Base-by-base conservation (phyloP, 2,329 filamentous ascomycete genomes). In the Talaromyces sp. region DNA sequence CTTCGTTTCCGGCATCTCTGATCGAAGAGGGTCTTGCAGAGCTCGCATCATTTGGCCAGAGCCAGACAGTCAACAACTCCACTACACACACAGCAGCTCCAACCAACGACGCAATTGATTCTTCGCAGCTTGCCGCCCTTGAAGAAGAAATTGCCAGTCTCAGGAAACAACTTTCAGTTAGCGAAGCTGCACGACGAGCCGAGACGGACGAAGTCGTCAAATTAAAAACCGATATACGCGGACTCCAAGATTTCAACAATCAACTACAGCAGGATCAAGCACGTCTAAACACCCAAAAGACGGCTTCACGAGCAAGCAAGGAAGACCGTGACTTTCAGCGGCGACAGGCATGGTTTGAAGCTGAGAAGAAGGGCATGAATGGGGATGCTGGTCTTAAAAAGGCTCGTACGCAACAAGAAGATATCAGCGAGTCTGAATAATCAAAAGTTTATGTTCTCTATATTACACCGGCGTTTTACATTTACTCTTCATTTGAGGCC, bases 291-390 rank as follows among this genome's bases (percentile, higher is more conserved):
- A 64, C 66, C 43, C 67, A 71, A 54, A 73, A 70, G 62, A 60
- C 75, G 32, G 64, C 66, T 50, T 72, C 70, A 8, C 73, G 73
- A 64, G 71, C 69, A 35, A 71, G 71, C 58, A 77, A 73, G 61
- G 75, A 78, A 58, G 73, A 75, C 31, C 70, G 73, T n/a, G 75
- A 73, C 35, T 62, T 67, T n/a, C 72, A 73, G 58, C 73, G 71
- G 58, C 70, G 77, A 59, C 70, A 79, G 65, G 75, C 75, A 24
- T 80, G 77, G 72, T 76, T 79, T 64, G 72, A 75, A 24, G 77
- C 75, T 4, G 77, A 79, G 63, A 79, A 75, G 63, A 74, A 72
- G 60, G 77, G 77, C 27, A 68, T 68, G 59, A 78, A 77, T 64
- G 75, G 75, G 1, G 75, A 78, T 66, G 66, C 66, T 6, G 68